phyloP scores from a whole-genome alignment of 2,329 filamentous ascomycete species.

The Ceratocystis diversiconidia region DNA sequence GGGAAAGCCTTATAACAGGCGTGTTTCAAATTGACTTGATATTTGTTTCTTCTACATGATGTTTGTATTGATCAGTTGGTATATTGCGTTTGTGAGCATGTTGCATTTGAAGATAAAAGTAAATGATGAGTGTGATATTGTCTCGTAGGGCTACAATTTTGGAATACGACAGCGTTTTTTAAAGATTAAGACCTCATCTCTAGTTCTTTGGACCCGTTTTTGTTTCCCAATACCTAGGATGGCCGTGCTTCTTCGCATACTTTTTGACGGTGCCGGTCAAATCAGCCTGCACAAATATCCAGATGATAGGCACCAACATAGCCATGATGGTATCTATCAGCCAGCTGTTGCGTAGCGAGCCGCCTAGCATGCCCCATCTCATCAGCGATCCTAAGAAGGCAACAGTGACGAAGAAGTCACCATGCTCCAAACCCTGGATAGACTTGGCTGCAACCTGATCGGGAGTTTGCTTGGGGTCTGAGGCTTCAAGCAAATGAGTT shows the following conservation, averaged over 20 bases:
- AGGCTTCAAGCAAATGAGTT: slow-evolving; percentile 64
- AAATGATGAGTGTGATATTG: too few species aligned
- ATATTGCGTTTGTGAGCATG: neutral
- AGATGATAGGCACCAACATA: slow-evolving; percentile 39
- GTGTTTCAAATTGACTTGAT: slow-evolving; percentile 7
- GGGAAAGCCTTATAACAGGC: neutral
- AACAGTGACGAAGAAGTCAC: slow-evolving; percentile 66
- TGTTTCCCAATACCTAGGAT: slow-evolving; percentile 35
- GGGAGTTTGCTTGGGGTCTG: slow-evolving; percentile 66
- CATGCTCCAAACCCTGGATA: slow-evolving; percentile 62
- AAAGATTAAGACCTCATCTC: neutral
- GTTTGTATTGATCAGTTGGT: neutral
- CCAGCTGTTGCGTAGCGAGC: slow-evolving; percentile 43
- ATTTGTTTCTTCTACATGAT: neutral
- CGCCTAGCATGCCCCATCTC: slow-evolving; percentile 46
- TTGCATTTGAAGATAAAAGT: neutral
- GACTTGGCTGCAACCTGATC: slow-evolving; percentile 59
- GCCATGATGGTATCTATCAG: slow-evolving; percentile 44
- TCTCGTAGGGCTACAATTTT: too few species aligned
- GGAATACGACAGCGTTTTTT: too few species aligned
- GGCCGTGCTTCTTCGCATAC: slow-evolving; percentile 43
- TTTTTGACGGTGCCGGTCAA: slow-evolving; percentile 43
- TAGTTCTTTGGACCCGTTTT: slow-evolving; percentile 14
- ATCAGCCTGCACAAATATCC: slow-evolving; percentile 43
- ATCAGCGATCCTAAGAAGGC: slow-evolving; percentile 58